Evolutionary conservation across 2,329 filamentous ascomycete genomes (phyloP).

Genomic region (Claviceps pusilla): DNA sequence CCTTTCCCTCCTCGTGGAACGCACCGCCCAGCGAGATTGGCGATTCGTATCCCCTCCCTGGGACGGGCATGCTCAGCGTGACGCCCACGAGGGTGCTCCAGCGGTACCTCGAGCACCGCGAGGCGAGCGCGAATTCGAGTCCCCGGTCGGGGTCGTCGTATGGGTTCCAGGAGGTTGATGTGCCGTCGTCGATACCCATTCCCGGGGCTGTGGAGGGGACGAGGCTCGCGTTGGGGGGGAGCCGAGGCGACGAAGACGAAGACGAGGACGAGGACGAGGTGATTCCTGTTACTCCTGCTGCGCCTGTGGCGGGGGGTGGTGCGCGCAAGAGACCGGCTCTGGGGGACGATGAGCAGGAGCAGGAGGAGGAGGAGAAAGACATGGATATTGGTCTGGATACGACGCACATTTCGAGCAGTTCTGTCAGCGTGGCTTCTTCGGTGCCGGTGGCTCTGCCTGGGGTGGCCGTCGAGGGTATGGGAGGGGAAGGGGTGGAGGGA

Average conservation of each 20-base stretch:
- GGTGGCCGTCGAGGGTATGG: not conserved
- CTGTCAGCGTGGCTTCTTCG: slow-evolving; percentile 9
- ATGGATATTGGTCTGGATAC: slow-evolving; percentile 9
- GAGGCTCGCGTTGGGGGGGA: no score
- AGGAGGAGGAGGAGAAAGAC: not conserved
- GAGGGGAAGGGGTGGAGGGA: slow-evolving; percentile 13
- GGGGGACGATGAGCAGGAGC: not conserved
- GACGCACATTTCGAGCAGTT: slow-evolving; percentile 21
- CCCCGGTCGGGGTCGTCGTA: not conserved
- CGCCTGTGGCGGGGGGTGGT: not conserved
- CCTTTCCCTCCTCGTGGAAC: slow-evolving; percentile 23
- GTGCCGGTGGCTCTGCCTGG: slow-evolving; percentile 5
- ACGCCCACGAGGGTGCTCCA: slow-evolving; percentile 38
- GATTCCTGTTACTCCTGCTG: slow-evolving; percentile 14
- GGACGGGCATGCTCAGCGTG: slow-evolving; percentile 12
- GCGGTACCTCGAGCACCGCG: slow-evolving; percentile 29
- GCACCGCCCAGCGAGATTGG: slow-evolving; percentile 35
- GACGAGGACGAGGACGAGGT: not conserved
- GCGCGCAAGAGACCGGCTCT: not conserved
- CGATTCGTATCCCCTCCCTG: slow-evolving; percentile 36
- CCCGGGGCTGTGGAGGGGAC: not conserved
- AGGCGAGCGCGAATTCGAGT: not conserved
- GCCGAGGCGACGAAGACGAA: not conserved
- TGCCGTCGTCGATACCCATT: slow-evolving; percentile 14
- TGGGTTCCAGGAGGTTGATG: not conserved